These are phyloP conservation scores for Pilaira anomala DNA, from an alignment of 192 early-diverging fungal genomes.

Conservation along the genomic window DNA sequence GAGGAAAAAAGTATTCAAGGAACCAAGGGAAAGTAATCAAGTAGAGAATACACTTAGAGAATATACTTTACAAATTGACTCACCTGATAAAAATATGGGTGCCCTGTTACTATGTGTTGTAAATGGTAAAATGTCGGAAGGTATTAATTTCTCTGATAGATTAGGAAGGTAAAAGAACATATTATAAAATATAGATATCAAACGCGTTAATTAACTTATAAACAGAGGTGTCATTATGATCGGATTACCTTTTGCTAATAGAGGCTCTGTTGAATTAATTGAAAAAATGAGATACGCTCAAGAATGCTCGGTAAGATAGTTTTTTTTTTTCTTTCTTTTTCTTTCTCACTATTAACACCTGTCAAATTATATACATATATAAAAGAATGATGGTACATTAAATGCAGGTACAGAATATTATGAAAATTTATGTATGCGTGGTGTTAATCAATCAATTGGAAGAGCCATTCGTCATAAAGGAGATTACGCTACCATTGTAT, in stretches of 20 bases:
- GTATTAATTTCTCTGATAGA: slow-evolving; percentile 88
- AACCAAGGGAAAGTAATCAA: slow-evolving; percentile 51
- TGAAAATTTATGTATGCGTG: slow-evolving; percentile 90
- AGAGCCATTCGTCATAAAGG: slow-evolving; percentile 86
- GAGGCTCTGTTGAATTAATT: slow-evolving; percentile 67
- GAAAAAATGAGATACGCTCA: slow-evolving; percentile 68
- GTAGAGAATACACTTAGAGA: slow-evolving; percentile 59
- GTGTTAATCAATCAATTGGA: slow-evolving; percentile 88
- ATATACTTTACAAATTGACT: slow-evolving; percentile 54
- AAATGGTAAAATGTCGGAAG: slow-evolving; percentile 89
- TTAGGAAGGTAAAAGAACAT: slow-evolving; percentile 53
- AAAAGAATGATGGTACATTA: slow-evolving; percentile 17
- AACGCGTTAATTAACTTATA: too few species aligned
- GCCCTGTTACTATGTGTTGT: slow-evolving; percentile 88
- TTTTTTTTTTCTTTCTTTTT: background rate
- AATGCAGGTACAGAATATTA: slow-evolving; percentile 68
- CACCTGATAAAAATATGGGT: slow-evolving; percentile 37
- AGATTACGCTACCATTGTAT: slow-evolving; percentile 83
- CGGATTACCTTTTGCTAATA: slow-evolving; percentile 85
- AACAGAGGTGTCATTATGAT: slow-evolving; percentile 82
- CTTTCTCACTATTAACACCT: background rate
- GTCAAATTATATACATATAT: background rate
- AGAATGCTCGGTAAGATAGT: slow-evolving; percentile 23
- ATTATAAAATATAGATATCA: too few species aligned
- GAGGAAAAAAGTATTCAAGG: slow-evolving; percentile 72